A percentile compares a stretch with the other conserved stretches of the same genome.
Conservation (phyloP, 2,329 filamentous ascomycete species). For the Chrysosporium keratinophilum region DNA sequence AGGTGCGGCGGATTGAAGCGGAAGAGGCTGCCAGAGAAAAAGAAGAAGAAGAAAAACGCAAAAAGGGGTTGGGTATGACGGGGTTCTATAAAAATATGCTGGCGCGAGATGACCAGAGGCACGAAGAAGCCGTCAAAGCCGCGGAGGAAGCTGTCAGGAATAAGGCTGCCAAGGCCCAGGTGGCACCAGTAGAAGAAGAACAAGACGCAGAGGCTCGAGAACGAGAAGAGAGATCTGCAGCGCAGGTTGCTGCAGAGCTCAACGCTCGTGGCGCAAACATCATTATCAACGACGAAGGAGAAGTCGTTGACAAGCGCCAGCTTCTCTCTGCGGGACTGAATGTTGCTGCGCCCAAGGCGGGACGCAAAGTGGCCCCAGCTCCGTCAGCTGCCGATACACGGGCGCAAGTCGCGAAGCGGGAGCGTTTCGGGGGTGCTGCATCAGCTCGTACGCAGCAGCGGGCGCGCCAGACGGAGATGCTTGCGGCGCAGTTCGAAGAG, state of each 20-base stretch:
- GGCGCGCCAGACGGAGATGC: slow-evolving; percentile 50
- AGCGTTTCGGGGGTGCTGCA: slow-evolving; percentile 24
- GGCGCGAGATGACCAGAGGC: slow-evolving; percentile 46
- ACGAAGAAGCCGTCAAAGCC: slow-evolving; percentile 48
- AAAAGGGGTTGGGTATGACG: slow-evolving; percentile 46
- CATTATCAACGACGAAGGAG: slow-evolving; percentile 53
- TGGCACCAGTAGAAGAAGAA: slow-evolving; percentile 20
- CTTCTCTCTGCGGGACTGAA: slow-evolving; percentile 53
- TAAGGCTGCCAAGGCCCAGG: slow-evolving; percentile 21
- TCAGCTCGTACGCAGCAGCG: slow-evolving; percentile 37
- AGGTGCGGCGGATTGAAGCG: slow-evolving; percentile 46
- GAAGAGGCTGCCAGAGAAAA: slow-evolving; percentile 47
- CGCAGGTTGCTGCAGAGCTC: slow-evolving; percentile 47
- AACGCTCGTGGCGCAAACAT: slow-evolving; percentile 44
- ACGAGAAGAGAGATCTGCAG: slow-evolving; percentile 39
- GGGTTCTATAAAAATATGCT: slow-evolving; percentile 53
- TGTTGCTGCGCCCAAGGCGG: slow-evolving; percentile 44
- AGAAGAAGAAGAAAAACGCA: slow-evolving; percentile 43
- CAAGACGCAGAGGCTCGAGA: slow-evolving; percentile 16
- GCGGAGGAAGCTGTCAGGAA: slow-evolving; percentile 37
- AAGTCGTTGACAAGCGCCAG: slow-evolving; percentile 55
- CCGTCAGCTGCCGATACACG: slow-evolving; percentile 1
- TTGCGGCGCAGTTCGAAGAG: slow-evolving; percentile 50
- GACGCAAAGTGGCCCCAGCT: slow-evolving; percentile 23
- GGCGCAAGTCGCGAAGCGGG: background rate